phyloP scores from a whole-genome alignment of 164 flowering plant species.

The Protea cynaroides region DNA sequence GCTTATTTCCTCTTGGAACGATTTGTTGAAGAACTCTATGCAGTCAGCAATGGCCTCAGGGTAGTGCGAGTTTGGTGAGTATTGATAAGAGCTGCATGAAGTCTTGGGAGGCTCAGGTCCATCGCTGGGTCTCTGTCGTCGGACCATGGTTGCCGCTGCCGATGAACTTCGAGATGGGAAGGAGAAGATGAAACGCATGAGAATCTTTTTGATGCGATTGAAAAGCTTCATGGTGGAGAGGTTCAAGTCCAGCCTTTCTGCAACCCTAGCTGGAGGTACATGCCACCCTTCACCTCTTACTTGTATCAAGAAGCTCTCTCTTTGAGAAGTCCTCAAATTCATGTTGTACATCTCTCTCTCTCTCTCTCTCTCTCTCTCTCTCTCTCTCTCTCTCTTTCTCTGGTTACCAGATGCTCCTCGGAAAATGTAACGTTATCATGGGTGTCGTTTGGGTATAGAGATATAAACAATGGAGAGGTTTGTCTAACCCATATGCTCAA shows the following conservation, averaged over 20 bases:
- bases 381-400: neutral
- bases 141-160: conserved; percentile 2
- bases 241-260: conserved; percentile 14
- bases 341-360: conserved; percentile 23
- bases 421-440: conserved; percentile 48
- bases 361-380: conserved; percentile 7
- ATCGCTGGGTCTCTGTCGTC: conserved; percentile 23
- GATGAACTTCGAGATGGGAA: conserved; percentile 22
- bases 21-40: conserved; percentile 49
- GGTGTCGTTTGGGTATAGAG: conserved; percentile 26
- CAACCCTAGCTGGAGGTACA: neutral
- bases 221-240: conserved; percentile 64
- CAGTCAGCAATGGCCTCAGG: conserved; percentile 50
- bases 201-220: conserved; percentile 52
- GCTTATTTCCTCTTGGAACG: conserved; percentile 24
- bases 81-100: conserved; percentile 35
- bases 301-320: conserved; percentile 38
- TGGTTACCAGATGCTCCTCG: conserved; percentile 14
- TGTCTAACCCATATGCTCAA: conserved; percentile 47
- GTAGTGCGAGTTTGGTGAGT: conserved; percentile 38
- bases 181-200: conserved; percentile 51
- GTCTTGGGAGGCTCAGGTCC: conserved; percentile 61
- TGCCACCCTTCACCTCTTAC: conserved; percentile 19
- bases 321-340: conserved; percentile 14
- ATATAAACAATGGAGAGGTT: conserved; percentile 7